Percentiles rank a stretch among this genome's conserved stretches.
Conservation (phyloP, 805 yeast species). For the Candida parachauliodes region DNA sequence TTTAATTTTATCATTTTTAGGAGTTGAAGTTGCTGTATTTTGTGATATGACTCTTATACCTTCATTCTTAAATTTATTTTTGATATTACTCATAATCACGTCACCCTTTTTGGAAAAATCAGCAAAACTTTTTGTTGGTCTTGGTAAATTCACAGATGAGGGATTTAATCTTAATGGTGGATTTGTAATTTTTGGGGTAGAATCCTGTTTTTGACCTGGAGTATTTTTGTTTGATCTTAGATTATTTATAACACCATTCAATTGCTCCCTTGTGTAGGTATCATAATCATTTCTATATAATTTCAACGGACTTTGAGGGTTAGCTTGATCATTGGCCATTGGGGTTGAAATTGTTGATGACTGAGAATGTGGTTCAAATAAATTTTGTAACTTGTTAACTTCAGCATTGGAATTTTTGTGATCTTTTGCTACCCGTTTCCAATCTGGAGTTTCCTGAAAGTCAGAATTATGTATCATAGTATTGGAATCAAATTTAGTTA, state of each 20-base stretch:
- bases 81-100: slow-evolving; percentile 1
- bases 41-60: slow-evolving; percentile 7
- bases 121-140: slow-evolving; percentile 5
- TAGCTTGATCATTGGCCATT: slow-evolving; percentile 15
- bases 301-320: slow-evolving; percentile 33
- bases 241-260: slow-evolving; percentile 24
- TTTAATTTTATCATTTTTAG: slow-evolving; percentile 23
- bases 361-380: slow-evolving; percentile 18
- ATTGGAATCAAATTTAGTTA: slow-evolving; percentile 18
- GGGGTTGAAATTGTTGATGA: slow-evolving; percentile 40
- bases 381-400: slow-evolving; percentile 5
- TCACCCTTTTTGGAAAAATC: slow-evolving; percentile 5
- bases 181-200: not conserved
- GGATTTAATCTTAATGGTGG: not conserved
- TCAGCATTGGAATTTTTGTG: slow-evolving; percentile 14
- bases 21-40: slow-evolving; percentile 38
- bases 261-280: slow-evolving; percentile 36
- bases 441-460: slow-evolving; percentile 27
- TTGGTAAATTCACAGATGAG: not conserved
- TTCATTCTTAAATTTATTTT: slow-evolving; percentile 4
- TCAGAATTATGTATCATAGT: slow-evolving; percentile 33
- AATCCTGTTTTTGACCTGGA: slow-evolving; percentile 5
- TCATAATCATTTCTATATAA: slow-evolving; percentile 37
- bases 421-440: slow-evolving; percentile 31
- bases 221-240: slow-evolving; percentile 14